These are phyloP conservation scores for Larix kaempferi DNA, from an alignment of 75 land plant species.

Conservation along the genomic window DNA sequence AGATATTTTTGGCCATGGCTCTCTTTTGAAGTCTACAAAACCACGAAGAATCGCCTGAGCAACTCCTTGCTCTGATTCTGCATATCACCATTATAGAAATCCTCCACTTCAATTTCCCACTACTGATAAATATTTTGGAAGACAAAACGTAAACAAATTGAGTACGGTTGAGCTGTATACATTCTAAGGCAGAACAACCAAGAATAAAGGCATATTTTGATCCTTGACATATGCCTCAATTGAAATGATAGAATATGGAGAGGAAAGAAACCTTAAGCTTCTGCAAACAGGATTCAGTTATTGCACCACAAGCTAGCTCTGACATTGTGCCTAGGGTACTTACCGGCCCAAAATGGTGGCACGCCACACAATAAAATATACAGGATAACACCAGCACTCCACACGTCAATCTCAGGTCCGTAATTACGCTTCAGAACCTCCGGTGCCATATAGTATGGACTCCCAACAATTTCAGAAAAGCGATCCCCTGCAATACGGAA, in stretches of 20 bases:
- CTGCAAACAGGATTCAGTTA: not conserved
- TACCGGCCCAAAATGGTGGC: conserved; percentile 77
- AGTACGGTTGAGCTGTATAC: not conserved
- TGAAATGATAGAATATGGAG: not conserved
- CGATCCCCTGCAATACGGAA: conserved; percentile 24
- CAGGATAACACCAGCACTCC: conserved; percentile 58
- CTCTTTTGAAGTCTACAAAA: conserved; percentile 55
- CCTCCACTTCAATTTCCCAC: conserved; percentile 11
- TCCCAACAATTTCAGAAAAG: conserved; percentile 49
- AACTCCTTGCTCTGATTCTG: conserved; percentile 72
- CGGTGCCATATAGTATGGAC: conserved; percentile 57
- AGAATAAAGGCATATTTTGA: not conserved
- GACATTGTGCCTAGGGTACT: not conserved
- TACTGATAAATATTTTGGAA: not conserved
- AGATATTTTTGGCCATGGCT: conserved; percentile 68
- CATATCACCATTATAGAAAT: conserved; percentile 7
- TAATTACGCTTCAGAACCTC: conserved; percentile 48
- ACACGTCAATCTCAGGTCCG: conserved; percentile 50
- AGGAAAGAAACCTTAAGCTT: not conserved
- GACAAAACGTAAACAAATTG: not conserved
- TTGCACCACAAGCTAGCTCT: not conserved
- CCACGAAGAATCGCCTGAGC: conserved; percentile 77
- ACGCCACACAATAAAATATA: conserved; percentile 49
- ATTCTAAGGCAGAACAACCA: not conserved
- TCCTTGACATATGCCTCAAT: not conserved